Conservation (phyloP, 192 early-diverging fungal species). For the Coemansia sp. region DNA sequence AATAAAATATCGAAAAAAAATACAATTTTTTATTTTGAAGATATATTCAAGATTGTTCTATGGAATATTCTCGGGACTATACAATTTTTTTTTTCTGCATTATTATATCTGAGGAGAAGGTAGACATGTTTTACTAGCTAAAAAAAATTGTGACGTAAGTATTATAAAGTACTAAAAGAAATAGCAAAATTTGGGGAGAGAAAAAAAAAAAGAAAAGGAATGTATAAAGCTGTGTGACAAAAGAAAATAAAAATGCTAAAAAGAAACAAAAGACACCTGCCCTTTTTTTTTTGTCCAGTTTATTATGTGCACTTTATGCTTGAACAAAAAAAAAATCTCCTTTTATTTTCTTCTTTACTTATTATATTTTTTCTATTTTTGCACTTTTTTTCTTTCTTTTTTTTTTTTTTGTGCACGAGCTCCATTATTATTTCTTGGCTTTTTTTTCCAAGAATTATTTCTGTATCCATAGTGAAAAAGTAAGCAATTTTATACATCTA, state of each 20-base stretch:
- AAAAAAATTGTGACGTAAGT: background rate
- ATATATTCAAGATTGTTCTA: too few relatives aligned
- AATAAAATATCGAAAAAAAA: too few relatives aligned
- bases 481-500: background rate
- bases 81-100: too few relatives aligned
- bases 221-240: background rate
- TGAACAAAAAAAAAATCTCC: background rate
- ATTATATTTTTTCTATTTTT: background rate
- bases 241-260: background rate
- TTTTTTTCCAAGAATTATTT: too few relatives aligned
- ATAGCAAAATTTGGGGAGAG: background rate
- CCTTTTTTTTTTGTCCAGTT: background rate
- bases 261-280: background rate
- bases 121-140: background rate
- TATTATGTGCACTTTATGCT: background rate
- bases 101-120: too few relatives aligned
- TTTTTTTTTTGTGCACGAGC: background rate
- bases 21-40: too few relatives aligned
- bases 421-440: background rate
- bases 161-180: background rate
- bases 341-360: background rate
- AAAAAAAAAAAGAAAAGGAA: background rate
- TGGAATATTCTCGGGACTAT: too few relatives aligned
- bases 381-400: background rate
- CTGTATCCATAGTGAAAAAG: background rate